Evolutionary conservation across 768 basidiomycete genomes (phyloP), one percentile per base, ranked within the genome.

Genomic region (Favolaschia claudopus): DNA sequence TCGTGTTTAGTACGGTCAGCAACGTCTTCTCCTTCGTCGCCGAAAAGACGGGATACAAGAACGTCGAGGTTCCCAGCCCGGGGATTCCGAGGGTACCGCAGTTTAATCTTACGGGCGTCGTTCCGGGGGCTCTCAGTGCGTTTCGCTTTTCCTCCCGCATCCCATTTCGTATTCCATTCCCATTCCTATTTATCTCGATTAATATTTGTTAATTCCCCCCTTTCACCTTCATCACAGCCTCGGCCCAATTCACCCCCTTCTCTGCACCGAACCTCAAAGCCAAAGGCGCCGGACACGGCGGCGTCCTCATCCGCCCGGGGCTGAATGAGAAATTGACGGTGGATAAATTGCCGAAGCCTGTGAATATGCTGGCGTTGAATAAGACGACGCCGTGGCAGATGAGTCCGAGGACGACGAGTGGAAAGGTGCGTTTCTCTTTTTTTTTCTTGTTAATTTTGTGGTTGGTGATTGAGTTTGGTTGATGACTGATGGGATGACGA

Each of bases 1-100:
- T n/a, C 46, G 75, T 75, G 19, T 42, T 76, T 39, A 47, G 45
- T 20, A 33, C 45, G 8, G 45, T 47, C 3, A 33, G 31, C 31
- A 49, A 49, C 34, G 33, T 49, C 1, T 38, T 37, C 47, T 49
- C 47, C 47, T 49, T 49, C 47, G 47, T 49, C 47, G 47, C 47
- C 3, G 47, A 36, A 15, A 49, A 49, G 47, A 49, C 47, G 3
- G 47, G 47, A 5, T 28, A 36, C 34, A 36, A 36, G 33, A 49
- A 38, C 34, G 34, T 37, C 5, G 6, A 38, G 1, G 34, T 49
- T 25, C 47, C 47, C 47, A 36, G 27, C 37, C 17, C 15, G 22
- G 20, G 15, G 19, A n/a, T n/a, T n/a, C n/a, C 47, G 47, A 34
- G 20, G 24, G 36, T 49, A 15, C 47, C 47, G 19, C 19, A 36